Percentiles rank a stretch among this genome's conserved stretches.
Evolutionary conservation across 495 filamentous ascomycete species (phyloP).

Genomic region (Gamarada debralockiae): DNA sequence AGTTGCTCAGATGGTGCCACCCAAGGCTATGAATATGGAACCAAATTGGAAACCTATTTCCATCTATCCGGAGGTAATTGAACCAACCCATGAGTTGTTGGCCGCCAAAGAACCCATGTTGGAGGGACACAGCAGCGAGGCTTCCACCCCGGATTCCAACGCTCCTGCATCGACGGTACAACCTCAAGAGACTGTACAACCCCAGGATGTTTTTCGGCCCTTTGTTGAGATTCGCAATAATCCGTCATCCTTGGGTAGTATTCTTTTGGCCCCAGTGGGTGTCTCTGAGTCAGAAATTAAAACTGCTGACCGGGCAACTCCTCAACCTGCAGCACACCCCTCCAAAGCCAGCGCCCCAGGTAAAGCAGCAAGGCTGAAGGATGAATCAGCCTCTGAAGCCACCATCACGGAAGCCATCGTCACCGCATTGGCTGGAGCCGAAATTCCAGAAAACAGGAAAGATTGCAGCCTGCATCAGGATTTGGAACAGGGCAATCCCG

Average conservation of each 20-base stretch:
- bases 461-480: conserved; percentile 2
- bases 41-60: conserved; percentile 7
- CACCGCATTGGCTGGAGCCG: conserved; percentile 10
- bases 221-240: background rate
- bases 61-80: conserved; percentile 10
- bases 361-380: conserved; percentile 16
- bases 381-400: conserved; percentile 10
- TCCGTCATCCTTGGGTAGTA: conserved; percentile 8
- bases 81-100: conserved; percentile 4
- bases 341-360: background rate
- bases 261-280: conserved; percentile 14
- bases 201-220: conserved; percentile 13
- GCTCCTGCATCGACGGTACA: background rate
- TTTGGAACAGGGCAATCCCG: conserved; percentile 2
- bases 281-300: conserved; percentile 1
- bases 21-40: background rate
- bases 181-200: conserved; percentile 13
- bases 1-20: background rate
- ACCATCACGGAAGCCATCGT: conserved; percentile 15
- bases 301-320: conserved; percentile 1
- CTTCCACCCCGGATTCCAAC: background rate
- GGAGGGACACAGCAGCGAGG: background rate
- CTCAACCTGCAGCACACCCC: background rate
- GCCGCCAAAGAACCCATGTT: conserved; percentile 5
- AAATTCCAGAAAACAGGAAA: background rate